These are phyloP conservation scores for Yarrowia sp. DNA, from an alignment of 805 yeast species.

Conservation along the genomic window DNA sequence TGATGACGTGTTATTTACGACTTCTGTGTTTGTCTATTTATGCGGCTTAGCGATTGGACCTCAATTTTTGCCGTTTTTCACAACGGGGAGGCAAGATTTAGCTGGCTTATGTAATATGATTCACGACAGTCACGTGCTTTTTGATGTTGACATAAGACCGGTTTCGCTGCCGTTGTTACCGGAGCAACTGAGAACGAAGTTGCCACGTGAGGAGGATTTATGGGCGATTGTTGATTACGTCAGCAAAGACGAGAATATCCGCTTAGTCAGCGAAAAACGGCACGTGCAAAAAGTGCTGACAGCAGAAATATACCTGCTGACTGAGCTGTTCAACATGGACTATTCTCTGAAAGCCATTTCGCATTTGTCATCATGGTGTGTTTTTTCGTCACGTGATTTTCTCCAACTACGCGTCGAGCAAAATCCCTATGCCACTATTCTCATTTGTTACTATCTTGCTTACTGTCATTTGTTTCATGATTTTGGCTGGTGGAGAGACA, in stretches of 20 bases:
- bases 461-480: not conserved
- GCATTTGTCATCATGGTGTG: not conserved
- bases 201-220: not conserved
- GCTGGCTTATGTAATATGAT: not conserved
- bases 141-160: not conserved
- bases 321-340: not conserved
- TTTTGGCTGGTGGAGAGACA: not conserved
- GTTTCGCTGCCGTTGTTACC: not conserved
- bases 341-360: not conserved
- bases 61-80: not conserved
- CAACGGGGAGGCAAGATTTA: not conserved
- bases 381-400: not conserved
- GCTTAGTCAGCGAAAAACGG: not conserved
- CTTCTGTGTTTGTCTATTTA: not conserved
- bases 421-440: not conserved
- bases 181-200: not conserved
- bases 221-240: not conserved
- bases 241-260: not conserved
- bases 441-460: not conserved
- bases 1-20: not conserved
- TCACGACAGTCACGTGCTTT: not conserved
- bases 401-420: not conserved
- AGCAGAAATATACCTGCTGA: not conserved
- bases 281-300: not conserved
- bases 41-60: not conserved